Conservation (phyloP, 1,284 basidiomycete species). For the Irpex lacteus region DNA sequence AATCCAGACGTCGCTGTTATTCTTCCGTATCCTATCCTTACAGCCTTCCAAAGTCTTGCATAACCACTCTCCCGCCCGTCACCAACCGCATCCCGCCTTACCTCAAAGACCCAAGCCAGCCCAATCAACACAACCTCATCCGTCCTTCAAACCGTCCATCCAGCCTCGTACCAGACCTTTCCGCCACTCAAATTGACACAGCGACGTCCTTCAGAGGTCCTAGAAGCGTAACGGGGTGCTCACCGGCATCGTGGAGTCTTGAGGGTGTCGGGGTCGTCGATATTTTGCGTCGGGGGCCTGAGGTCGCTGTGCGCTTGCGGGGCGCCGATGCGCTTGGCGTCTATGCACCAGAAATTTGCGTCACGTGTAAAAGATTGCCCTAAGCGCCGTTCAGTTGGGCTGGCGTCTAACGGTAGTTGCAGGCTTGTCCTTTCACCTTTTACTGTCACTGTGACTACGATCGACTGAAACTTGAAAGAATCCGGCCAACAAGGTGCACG, state of each 20-base stretch:
- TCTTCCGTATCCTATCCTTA: background rate
- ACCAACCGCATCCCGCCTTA: too few species aligned
- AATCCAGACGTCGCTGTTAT: background rate
- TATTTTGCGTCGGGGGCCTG: conserved; percentile 5
- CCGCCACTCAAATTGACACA: conserved; percentile 6
- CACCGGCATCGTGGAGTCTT: conserved; percentile 16
- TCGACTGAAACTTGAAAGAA: background rate
- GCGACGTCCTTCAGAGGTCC: conserved; percentile 9
- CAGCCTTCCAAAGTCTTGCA: background rate
- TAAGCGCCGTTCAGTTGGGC: background rate
- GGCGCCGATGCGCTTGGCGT: background rate
- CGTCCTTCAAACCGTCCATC: conserved; percentile 8
- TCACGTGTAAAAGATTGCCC: background rate
- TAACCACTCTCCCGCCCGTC: background rate
- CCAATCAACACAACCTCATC: conserved; percentile 6
- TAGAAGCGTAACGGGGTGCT: conserved; percentile 9
- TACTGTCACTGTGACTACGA: background rate
- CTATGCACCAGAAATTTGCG: background rate
- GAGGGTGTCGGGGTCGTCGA: conserved; percentile 16
- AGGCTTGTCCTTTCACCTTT: background rate
- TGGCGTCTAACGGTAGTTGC: background rate
- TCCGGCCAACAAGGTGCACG: background rate
- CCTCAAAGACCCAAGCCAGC: background rate
- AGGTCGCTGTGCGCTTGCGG: background rate
- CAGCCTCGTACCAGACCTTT: conserved; percentile 7